A percentile compares a stretch with the other conserved stretches of the same genome.
Evolutionary conservation across 2,329 filamentous ascomycete genomes (phyloP).

Genomic region (Cercospora sp.): DNA sequence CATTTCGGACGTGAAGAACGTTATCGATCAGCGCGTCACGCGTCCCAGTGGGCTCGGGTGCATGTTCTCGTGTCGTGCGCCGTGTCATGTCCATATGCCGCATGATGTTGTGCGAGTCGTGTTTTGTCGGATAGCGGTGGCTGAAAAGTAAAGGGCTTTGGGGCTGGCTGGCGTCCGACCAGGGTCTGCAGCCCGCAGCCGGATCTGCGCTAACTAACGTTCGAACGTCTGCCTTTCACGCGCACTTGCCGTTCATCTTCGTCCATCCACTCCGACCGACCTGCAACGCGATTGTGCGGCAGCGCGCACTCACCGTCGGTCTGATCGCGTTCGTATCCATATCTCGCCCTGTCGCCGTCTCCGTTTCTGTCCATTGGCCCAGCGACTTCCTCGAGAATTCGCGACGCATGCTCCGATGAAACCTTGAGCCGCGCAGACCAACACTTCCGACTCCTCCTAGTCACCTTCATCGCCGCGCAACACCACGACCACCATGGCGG

Average conservation of each 20-base stretch:
- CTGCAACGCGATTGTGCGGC: constrained; percentile 4
- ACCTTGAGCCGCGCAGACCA: constrained; percentile 7
- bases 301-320: constrained; percentile 1
- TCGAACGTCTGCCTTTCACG: constrained; percentile 1
- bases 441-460: constrained; percentile 3
- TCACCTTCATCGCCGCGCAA: constrained; percentile 4
- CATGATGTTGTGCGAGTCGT: background rate
- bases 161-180: background rate
- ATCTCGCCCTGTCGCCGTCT: constrained; percentile 5
- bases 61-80: background rate
- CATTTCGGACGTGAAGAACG: background rate
- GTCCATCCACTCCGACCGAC: background rate
- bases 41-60: background rate
- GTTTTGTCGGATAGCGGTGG: background rate
- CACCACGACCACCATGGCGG: constrained; percentile 17
- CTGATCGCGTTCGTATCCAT: constrained; percentile 9
- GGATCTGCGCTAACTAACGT: constrained; percentile 9
- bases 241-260: constrained; percentile 10
- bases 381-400: background rate
- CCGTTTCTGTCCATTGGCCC: background rate
- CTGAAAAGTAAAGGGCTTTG: background rate
- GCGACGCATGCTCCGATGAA: constrained; percentile 15
- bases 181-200: background rate
- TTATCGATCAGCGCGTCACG: background rate
- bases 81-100: background rate